Evolutionary conservation across 331 rosid species (phyloP).

Genomic region (Malus hybrid): DNA sequence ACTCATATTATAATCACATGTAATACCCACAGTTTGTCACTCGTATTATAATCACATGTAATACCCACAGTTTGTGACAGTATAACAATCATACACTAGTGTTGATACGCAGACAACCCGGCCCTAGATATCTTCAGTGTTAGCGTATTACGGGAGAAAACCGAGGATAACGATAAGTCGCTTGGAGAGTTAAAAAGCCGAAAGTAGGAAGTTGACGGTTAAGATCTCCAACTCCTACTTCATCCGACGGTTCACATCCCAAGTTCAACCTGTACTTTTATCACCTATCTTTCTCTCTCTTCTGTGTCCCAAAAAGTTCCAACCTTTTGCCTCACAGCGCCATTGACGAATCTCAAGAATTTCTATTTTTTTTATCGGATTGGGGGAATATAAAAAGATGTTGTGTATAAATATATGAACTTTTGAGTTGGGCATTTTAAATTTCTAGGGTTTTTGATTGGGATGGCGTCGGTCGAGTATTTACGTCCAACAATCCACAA

Average conservation of each 20-base stretch:
- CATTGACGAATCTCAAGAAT: slow-evolving; percentile 16
- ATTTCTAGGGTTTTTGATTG: slow-evolving; percentile 6
- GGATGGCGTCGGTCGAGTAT: slow-evolving; percentile 65
- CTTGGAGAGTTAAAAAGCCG: neutral
- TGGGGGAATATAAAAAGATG: neutral
- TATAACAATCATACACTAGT: no score
- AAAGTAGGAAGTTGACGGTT: slow-evolving; percentile 18
- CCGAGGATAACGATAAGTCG: neutral
- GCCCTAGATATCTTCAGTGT: neutral
- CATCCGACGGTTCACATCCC: slow-evolving; percentile 43
- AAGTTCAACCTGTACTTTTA: slow-evolving; percentile 12
- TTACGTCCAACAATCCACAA: slow-evolving; percentile 50
- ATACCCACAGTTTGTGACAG: no score
- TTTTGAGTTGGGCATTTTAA: slow-evolving; percentile 2
- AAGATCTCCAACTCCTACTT: slow-evolving; percentile 8
- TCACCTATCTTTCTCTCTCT: neutral
- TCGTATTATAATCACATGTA: no score
- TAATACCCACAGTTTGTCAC: no score
- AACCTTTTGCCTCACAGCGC: slow-evolving; percentile 8
- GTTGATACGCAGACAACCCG: neutral
- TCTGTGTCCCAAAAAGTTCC: neutral
- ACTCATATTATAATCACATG: no score
- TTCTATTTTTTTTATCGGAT: neutral
- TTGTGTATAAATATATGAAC: neutral
- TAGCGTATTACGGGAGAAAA: neutral